Evolutionary conservation across 2,329 filamentous ascomycete genomes (phyloP).

Genomic region (Paramyrothecium sp.): DNA sequence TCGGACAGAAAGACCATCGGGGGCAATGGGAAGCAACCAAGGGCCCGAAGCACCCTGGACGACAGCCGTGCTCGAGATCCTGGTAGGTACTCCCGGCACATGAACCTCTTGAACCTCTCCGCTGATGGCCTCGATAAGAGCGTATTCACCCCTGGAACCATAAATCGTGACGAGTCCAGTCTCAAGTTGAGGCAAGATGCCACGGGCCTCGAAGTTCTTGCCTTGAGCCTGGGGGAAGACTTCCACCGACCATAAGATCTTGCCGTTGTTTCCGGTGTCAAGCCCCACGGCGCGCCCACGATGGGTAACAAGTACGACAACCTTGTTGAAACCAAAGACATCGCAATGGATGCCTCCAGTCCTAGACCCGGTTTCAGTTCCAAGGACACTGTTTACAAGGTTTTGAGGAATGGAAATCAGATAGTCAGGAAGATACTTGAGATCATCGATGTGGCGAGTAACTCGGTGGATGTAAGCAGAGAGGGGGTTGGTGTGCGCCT

Average conservation of each 20-base stretch:
- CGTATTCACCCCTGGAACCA: conserved; percentile 59
- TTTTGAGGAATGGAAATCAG: conserved; percentile 67
- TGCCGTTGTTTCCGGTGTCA: conserved; percentile 72
- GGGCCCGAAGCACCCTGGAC: conserved; percentile 52
- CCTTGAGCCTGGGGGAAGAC: conserved; percentile 55
- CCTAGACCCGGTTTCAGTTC: conserved; percentile 46
- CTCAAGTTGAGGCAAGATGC: conserved; percentile 60
- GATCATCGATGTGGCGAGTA: conserved; percentile 75
- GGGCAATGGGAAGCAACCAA: conserved; percentile 53
- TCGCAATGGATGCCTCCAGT: conserved; percentile 58
- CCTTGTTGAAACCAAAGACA: conserved; percentile 85
- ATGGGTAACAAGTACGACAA: conserved; percentile 76
- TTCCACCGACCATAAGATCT: conserved; percentile 72
- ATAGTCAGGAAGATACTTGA: conserved; percentile 74
- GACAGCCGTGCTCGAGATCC: conserved; percentile 42
- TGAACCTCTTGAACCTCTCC: conserved; percentile 50
- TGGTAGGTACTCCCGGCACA: conserved; percentile 25
- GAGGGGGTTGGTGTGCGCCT: conserved; percentile 78
- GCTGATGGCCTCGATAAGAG: conserved; percentile 52
- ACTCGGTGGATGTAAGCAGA: conserved; percentile 87
- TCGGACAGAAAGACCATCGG: conserved; percentile 44
- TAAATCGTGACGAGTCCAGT: conserved; percentile 57
- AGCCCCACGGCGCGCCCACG: conserved; percentile 79
- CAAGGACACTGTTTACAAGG: conserved; percentile 63
- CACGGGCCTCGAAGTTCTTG: conserved; percentile 64